Base-by-base conservation (phyloP, 768 basidiomycete genomes). In the Pleurotus sapidus region DNA sequence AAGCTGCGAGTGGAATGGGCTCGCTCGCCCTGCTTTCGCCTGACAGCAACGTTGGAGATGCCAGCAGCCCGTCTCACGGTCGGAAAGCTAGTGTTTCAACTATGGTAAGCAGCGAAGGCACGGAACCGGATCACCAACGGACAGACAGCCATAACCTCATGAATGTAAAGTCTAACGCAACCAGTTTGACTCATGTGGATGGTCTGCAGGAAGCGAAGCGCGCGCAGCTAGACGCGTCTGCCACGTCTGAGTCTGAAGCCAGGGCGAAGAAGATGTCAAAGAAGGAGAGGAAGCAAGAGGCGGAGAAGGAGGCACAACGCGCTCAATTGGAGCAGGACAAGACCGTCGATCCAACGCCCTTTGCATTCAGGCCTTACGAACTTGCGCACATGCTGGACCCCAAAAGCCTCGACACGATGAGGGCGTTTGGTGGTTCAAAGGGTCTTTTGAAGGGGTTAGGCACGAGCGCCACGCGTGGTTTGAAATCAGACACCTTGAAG, bases 311-410 rank as follows among this genome's bases (percentile, higher is more conserved):
- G 30, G 59, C 42, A 72, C 72, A 5, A 56, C 70, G 0, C 70
- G 74, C 43, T 71, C 76, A 61, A 60, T 63, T 6, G 73, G 74
- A 54, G 39, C 75, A 78, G 59, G 79, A 82, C 60, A 67, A 71
- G 15, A 77, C 78, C 57, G 64, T 59, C 3, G 81, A 95, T 67
- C 83, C 87, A 1, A 70, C 81, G 1, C 91, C 93, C 0, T 97
- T 96, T 70, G 68, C 66, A 9, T 86, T 87, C 65, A 86, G 84
- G 56, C 92, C 95, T 0, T 82, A 79, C 59, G 75, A 80, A 49
- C 85, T 98, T 14, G 95, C 95, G 1, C 83, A 84, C 59, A 81
- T 97, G 54, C 84, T 98, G 38, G 95, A 98, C 67, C 94, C 95
- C 7, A 98, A 97, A 73, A 87, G 77, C 60, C 61, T 95, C 9